phyloP scores from a whole-genome alignment of 305 asterid genomes.

The Fraxinus albicans region DNA sequence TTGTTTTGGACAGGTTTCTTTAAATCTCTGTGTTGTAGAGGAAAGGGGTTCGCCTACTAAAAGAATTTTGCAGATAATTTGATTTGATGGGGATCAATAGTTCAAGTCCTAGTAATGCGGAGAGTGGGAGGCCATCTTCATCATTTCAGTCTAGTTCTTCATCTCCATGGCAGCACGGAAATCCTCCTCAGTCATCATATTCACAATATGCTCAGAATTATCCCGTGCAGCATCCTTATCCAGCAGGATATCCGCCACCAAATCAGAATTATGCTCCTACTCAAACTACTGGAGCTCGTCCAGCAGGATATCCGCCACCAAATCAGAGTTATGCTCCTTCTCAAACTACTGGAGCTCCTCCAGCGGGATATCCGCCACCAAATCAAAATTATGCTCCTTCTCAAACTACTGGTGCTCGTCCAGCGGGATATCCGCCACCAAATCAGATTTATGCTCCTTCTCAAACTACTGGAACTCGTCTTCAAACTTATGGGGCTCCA shows the following conservation, averaged over 20 bases:
- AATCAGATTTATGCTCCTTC: not conserved
- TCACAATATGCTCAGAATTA: conserved; percentile 54
- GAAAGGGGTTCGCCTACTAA: not conserved
- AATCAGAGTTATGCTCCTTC: not conserved
- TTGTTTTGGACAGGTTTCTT: conserved; percentile 31
- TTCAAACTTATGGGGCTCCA: conserved; percentile 29
- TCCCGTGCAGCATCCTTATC: conserved; percentile 42
- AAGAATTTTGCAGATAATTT: conserved; percentile 24
- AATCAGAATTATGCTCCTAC: conserved; percentile 31
- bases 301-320: conserved; percentile 1
- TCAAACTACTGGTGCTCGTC: conserved; percentile 25
- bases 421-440: not conserved
- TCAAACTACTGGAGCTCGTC: conserved; percentile 31
- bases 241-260: conserved; percentile 40
- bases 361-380: too few species aligned
- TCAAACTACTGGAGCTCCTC: conserved; percentile 25
- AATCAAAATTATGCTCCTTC: not conserved
- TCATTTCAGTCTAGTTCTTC: conserved; percentile 40
- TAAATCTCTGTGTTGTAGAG: conserved; percentile 14
- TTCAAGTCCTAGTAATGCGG: conserved; percentile 51
- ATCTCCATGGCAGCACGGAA: conserved; percentile 46
- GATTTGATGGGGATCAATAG: conserved; percentile 76
- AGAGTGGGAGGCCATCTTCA: conserved; percentile 56
- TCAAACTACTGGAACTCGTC: conserved; percentile 27
- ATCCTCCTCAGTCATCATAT: conserved; percentile 49